Base-by-base conservation (phyloP, 192 early-diverging fungal genomes). In the Spizellomyces punctatus region DNA sequence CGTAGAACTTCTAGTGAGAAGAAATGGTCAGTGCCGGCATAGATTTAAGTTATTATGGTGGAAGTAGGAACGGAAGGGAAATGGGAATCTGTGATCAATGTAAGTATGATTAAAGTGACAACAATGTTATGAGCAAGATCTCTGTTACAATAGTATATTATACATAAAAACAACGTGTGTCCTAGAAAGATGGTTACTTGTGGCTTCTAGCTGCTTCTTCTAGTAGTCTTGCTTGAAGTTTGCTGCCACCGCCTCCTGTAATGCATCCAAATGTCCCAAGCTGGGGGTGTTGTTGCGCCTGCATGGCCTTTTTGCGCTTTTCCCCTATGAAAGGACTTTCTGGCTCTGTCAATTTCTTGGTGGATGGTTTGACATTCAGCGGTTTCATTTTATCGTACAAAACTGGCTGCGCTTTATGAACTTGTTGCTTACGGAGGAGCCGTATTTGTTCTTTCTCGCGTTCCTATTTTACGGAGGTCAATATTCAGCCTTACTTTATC, bases 381-480 rank as follows among this genome's bases (percentile, higher is more conserved):
- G 82, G 79, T 64, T 22, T 50, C 10, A 64, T 52, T 63, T 76
- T 77, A 73, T 79, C 86, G 54, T 83, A 77, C 45, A 81, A 74
- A 47, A 88, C 66, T 17, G 90, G 90, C 69, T 89, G 84, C 10
- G 91, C 87, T 46, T 83, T 81, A 76, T 89, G 88, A 17, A 84
- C 82, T 16, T 79, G 78, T 22, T 78, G 44, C 58, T 83, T 73
- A 50, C 91, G 85, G 57, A 89, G 69, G 8, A 71, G 68, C 62
- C 79, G 73, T 72, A 89, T 81, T 70, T 88, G 82, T 62, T 83
- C 79, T 54, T 80, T 72, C 63, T 89, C 87, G 41, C 81, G 75
- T 60, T 79, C 70, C 83, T 79, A 58, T 66, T 12, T 47, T 36
- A 3, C 1, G 27, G 27, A 36, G 48, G n/a, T 45, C 9, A 58